Conservation (phyloP, 805 yeast species). For the Candida koratica region DNA sequence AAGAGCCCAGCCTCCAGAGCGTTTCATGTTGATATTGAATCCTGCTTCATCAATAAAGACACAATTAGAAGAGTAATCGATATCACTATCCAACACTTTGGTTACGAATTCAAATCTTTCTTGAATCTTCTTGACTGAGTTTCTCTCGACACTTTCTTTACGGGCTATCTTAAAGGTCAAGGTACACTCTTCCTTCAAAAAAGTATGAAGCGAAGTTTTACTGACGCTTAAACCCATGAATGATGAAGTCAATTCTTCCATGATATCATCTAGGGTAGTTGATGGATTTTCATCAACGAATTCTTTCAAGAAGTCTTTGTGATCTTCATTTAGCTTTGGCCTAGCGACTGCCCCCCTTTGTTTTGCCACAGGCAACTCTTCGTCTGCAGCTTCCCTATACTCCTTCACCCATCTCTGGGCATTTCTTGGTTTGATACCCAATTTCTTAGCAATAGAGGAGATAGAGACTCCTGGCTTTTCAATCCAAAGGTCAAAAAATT, state of each 20-base stretch:
- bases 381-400: not conserved
- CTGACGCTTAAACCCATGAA: too few relatives aligned
- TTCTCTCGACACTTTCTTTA: constrained; percentile 11
- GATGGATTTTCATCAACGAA: too few relatives aligned
- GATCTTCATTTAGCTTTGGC: constrained; percentile 5
- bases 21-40: constrained; percentile 14
- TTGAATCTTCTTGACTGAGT: constrained; percentile 9
- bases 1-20: too few relatives aligned
- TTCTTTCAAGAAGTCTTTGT: too few relatives aligned
- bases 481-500: too few relatives aligned
- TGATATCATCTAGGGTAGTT: too few relatives aligned
- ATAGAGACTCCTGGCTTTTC: too few relatives aligned
- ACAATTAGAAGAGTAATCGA: constrained; percentile 11
- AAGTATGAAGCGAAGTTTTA: too few relatives aligned
- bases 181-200: constrained; percentile 9
- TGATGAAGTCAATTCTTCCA: too few relatives aligned
- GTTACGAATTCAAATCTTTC: constrained; percentile 8
- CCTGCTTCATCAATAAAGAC: constrained; percentile 18
- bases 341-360: not conserved
- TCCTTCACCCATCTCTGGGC: too few relatives aligned
- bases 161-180: constrained; percentile 3
- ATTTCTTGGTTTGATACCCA: too few relatives aligned
- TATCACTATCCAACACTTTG: constrained; percentile 3
- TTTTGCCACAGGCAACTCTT: not conserved
- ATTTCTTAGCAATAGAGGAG: too few relatives aligned